Conservation (phyloP, 176 grass and related monocot genomes). For the Puya raimondii region DNA sequence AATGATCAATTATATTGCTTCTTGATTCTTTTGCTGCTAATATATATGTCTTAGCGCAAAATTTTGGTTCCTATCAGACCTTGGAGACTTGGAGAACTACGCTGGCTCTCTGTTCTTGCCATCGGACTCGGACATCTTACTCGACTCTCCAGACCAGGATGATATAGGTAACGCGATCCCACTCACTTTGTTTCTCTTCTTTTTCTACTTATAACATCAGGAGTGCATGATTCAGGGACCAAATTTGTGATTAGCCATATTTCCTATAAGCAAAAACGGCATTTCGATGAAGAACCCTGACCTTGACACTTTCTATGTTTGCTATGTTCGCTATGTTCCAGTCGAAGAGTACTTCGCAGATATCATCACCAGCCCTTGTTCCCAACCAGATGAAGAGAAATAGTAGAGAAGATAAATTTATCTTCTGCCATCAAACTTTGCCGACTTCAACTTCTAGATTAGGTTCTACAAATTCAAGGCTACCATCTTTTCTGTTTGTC, state of each 20-base stretch:
- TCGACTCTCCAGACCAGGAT: conserved; percentile 64
- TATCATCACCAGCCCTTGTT: conserved; percentile 42
- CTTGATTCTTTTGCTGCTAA: too few species aligned
- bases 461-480: neutral
- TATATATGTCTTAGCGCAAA: too few species aligned
- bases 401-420: conserved; percentile 16
- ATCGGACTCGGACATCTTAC: conserved; percentile 73
- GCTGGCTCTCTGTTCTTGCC: conserved; percentile 73
- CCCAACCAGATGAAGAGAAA: conserved; percentile 85
- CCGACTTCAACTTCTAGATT: neutral
- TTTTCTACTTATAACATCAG: neutral
- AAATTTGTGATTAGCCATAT: too few species aligned
- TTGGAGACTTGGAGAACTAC: conserved; percentile 79
- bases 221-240: neutral
- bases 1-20: neutral
- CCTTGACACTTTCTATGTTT: neutral
- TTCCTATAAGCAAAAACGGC: too few species aligned
- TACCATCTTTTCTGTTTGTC: too few species aligned
- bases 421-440: neutral
- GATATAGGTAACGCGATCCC: conserved; percentile 56
- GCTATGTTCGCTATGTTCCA: conserved; percentile 20
- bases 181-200: neutral
- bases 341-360: conserved; percentile 85
- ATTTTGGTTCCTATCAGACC: conserved; percentile 31
- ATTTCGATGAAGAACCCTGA: neutral